Conservation (phyloP, 768 basidiomycete species). For the Hygrophorus russula region DNA sequence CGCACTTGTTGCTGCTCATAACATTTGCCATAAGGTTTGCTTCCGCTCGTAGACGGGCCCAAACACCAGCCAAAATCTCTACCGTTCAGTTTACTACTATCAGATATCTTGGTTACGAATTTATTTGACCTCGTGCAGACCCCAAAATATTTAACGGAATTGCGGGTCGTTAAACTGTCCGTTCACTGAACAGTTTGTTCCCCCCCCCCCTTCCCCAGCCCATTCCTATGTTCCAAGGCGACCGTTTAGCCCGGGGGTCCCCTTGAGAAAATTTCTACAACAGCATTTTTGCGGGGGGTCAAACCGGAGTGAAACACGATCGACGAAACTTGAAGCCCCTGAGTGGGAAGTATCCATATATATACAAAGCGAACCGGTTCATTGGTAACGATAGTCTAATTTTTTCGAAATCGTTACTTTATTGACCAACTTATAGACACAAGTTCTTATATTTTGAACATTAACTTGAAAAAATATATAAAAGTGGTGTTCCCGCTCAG, state of each 20-base stretch:
- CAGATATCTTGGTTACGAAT: too few species aligned
- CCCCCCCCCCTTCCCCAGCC: not conserved
- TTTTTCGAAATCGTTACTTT: too few species aligned
- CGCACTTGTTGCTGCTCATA: conserved; percentile 19
- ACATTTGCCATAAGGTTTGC: conserved; percentile 23
- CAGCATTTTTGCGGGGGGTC: not conserved
- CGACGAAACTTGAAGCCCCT: conserved; percentile 15
- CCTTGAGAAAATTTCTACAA: not conserved
- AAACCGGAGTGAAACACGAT: conserved; percentile 35
- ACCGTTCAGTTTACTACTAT: not conserved
- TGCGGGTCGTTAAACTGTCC: too few species aligned
- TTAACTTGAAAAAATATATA: too few species aligned
- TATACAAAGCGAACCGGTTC: conserved; percentile 24
- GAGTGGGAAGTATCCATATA: conserved; percentile 19
- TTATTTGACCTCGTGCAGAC: too few species aligned
- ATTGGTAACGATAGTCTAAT: conserved; percentile 23
- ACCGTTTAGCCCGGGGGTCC: too few species aligned
- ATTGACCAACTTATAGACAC: too few species aligned
- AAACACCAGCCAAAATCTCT: not conserved
- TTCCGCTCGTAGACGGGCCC: conserved; percentile 20
- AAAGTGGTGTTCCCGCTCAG: too few species aligned
- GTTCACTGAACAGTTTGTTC: too few species aligned
- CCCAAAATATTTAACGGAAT: too few species aligned
- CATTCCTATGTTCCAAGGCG: too few species aligned
- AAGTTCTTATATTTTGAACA: too few species aligned